Conservation (phyloP, 1,284 basidiomycete species). For the Phlebopus sp. region DNA sequence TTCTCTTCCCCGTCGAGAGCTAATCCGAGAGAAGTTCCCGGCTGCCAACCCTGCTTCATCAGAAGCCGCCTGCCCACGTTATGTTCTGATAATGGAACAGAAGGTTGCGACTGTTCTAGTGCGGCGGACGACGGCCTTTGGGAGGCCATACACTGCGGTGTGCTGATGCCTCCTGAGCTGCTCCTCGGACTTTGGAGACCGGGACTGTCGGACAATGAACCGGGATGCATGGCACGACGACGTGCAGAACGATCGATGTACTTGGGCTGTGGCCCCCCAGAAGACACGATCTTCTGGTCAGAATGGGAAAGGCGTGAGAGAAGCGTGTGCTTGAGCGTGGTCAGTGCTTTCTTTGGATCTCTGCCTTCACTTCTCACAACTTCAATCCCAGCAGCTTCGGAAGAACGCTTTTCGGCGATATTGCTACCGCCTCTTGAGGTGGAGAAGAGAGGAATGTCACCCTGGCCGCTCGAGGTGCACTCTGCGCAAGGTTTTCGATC, state of each 20-base stretch:
- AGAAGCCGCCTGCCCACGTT: conserved; percentile 68
- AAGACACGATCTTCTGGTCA: conserved; percentile 6
- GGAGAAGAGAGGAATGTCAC: conserved; percentile 61
- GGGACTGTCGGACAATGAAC: conserved; percentile 46
- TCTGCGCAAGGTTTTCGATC: conserved; percentile 56
- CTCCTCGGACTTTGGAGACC: conserved; percentile 34
- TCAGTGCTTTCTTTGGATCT: conserved; percentile 60
- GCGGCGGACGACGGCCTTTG: conserved; percentile 14
- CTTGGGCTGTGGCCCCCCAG: conserved; percentile 16
- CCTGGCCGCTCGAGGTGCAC: conserved; percentile 48
- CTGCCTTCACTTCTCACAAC: conserved; percentile 23
- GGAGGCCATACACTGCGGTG: conserved; percentile 11
- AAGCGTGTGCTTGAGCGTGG: conserved; percentile 57
- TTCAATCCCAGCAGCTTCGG: conserved; percentile 24
- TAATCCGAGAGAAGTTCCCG: conserved; percentile 57
- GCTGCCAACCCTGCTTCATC: conserved; percentile 71
- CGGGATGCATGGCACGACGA: conserved; percentile 55
- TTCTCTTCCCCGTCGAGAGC: conserved; percentile 23
- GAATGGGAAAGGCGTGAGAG: conserved; percentile 45
- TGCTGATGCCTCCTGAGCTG: conserved; percentile 20
- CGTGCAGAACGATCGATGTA: conserved; percentile 71
- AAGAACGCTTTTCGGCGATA: conserved; percentile 36
- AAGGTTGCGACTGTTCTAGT: conserved; percentile 35
- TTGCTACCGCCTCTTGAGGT: conserved; percentile 26
- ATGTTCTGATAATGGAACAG: conserved; percentile 41